Percentiles rank a stretch among this genome's conserved stretches.
Evolutionary conservation across 2,329 filamentous ascomycete species (phyloP).

Genomic region (Claviceps lovelessii): DNA sequence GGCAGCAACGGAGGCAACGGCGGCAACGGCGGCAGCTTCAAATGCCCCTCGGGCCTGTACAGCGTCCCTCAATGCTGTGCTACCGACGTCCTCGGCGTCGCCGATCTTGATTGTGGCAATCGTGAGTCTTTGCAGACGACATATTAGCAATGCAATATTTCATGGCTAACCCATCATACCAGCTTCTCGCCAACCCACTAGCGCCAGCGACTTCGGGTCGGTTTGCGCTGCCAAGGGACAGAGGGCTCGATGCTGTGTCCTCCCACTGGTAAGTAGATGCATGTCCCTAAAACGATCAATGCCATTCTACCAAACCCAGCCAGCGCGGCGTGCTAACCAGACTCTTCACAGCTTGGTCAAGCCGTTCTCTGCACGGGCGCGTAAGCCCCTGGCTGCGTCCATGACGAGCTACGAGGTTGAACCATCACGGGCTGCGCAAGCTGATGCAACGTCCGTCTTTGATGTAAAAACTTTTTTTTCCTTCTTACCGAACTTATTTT

Average conservation of each 20-base stretch:
- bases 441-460: not conserved
- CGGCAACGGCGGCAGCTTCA: not conserved
- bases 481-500: not conserved
- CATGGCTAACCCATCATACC: not conserved
- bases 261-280: constrained; percentile 7
- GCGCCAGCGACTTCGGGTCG: constrained; percentile 2
- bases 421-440: not conserved
- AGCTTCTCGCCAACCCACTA: constrained; percentile 1
- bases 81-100: constrained; percentile 2
- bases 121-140: constrained; percentile 4
- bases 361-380: not conserved
- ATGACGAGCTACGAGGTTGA: not conserved
- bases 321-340: not conserved
- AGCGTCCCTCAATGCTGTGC: constrained; percentile 8
- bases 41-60: constrained; percentile 3
- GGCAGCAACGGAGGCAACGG: not conserved
- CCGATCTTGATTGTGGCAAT: constrained; percentile 4
- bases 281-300: not conserved
- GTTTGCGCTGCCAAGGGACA: constrained; percentile 1
- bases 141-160: not conserved
- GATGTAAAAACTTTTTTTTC: not conserved
- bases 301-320: too few species aligned
- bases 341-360: not conserved
- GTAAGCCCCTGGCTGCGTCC: not conserved
- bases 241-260: constrained; percentile 6